Base-by-base conservation (phyloP, 2,329 filamentous ascomycete species). In the Monosporascus sp. region DNA sequence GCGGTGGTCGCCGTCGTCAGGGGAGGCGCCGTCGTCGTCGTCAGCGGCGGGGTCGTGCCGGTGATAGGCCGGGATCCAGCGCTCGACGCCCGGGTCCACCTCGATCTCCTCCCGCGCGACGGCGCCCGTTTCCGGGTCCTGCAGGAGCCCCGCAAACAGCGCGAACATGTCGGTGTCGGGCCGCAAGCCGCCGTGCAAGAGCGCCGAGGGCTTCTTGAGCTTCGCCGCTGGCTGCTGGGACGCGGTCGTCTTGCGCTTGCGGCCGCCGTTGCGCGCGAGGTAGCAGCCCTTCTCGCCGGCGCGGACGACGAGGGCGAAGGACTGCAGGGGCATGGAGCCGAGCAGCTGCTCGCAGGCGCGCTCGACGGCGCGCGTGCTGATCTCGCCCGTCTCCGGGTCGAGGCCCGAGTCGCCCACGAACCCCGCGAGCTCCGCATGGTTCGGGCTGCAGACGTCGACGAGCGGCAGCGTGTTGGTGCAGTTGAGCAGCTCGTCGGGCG, bases 1-100 rank as follows among this genome's bases (percentile, higher is more conserved):
- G 11, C 94, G 94, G 0, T 94, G 97, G 0, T 93, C 92, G 69
- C 97, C 94, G n/a, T 94, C 74, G 1, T 97, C 90, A 52, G 75
- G 81, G 37, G 72, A 27, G 25, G 25, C 1, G 5, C 3, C 24
- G 24, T 24, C 97, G 0, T 93, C 92, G 69, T 97, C 94, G n/a
- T 94, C 74, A 1, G 97, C 90, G 52, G 75, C 81, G 37, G 72
- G 67, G 5, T 67, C 52, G 7, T 64, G 58, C 1, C 49, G 62
- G 64, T 92, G 88, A 65, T 87, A 93, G 7, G 92, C 88, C 14
- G 89, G 89, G 24, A 96, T 72, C 89, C 90, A 96, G 54, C 78
- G 74, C 62, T 86, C 81, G 50, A 86, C 76, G 3, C 85, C 84
- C 15, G 84, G 81, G 58, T 88, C 80, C 43, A 87, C 72, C 55